Conservation (phyloP, 345 rosid genomes). For the Melaleuca alternifolia region DNA sequence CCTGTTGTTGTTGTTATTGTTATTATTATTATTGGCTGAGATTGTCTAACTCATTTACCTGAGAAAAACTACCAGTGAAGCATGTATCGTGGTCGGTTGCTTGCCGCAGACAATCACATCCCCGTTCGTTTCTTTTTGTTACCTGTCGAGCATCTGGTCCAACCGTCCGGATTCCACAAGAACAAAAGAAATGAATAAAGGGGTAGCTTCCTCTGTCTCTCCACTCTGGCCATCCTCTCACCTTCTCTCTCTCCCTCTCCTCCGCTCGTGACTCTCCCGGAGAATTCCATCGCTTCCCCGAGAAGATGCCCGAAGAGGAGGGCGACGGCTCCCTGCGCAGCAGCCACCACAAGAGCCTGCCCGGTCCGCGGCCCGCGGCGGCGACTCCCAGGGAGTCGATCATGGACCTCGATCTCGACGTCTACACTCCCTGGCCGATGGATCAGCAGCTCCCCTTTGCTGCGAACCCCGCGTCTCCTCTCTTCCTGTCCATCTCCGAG, state of each 20-base stretch:
- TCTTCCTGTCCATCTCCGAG: conserved; percentile 43
- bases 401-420: conserved; percentile 66
- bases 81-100: not conserved
- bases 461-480: conserved; percentile 51
- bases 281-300: not conserved
- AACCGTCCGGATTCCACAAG: not conserved
- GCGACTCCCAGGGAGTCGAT: not conserved
- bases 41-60: too few relatives aligned
- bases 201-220: too few relatives aligned
- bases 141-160: not conserved
- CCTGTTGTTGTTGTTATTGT: not conserved
- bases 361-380: not conserved
- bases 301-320: not conserved
- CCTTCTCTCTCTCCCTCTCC: not conserved
- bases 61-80: too few relatives aligned
- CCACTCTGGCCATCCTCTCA: not conserved
- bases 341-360: not conserved
- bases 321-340: not conserved
- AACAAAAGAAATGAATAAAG: not conserved
- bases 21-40: too few relatives aligned
- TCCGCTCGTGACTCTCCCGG: not conserved
- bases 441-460: conserved; percentile 51
- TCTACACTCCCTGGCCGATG: conserved; percentile 57
- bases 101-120: not conserved
- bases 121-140: not conserved